These are phyloP conservation scores for Inonotus hispidus DNA, from an alignment of 1,284 basidiomycete genomes.

Conservation along the genomic window DNA sequence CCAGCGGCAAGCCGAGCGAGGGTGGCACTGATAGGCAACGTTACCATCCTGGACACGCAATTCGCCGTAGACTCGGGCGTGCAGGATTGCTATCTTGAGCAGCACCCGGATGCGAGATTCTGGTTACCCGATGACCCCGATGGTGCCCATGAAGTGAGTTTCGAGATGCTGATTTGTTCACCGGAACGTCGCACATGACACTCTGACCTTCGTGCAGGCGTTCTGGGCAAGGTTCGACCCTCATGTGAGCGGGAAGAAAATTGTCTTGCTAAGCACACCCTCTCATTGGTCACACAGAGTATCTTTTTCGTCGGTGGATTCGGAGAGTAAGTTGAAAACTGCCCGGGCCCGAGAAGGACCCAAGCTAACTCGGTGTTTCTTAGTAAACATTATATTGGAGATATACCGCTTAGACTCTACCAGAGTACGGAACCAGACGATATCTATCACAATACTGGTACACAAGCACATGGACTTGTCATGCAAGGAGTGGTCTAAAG, in stretches of 20 bases:
- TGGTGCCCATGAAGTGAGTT: slow-evolving; percentile 38
- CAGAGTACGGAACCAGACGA: slow-evolving; percentile 24
- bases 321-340: slow-evolving; percentile 40
- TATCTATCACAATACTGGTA: background rate
- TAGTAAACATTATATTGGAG: slow-evolving; percentile 52
- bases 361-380: slow-evolving; percentile 13
- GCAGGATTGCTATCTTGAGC: slow-evolving; percentile 39
- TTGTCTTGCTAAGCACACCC: background rate
- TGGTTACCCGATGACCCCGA: slow-evolving; percentile 46
- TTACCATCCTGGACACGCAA: slow-evolving; percentile 37
- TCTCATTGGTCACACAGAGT: slow-evolving; percentile 29
- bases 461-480: background rate
- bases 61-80: slow-evolving; percentile 32
- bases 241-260: slow-evolving; percentile 31
- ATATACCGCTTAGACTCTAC: slow-evolving; percentile 49
- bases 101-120: slow-evolving; percentile 44
- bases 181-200: slow-evolving; percentile 6
- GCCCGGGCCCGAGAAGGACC: background rate
- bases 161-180: background rate
- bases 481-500: slow-evolving; percentile 1
- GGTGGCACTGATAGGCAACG: slow-evolving; percentile 53
- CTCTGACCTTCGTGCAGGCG: slow-evolving; percentile 30
- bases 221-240: slow-evolving; percentile 55
- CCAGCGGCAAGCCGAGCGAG: slow-evolving; percentile 41
- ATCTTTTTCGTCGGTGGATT: slow-evolving; percentile 67